Percentiles rank a stretch among this genome's conserved stretches.
phyloP scores from a whole-genome alignment of 345 rosid species.

The Euclidium syriacum region DNA sequence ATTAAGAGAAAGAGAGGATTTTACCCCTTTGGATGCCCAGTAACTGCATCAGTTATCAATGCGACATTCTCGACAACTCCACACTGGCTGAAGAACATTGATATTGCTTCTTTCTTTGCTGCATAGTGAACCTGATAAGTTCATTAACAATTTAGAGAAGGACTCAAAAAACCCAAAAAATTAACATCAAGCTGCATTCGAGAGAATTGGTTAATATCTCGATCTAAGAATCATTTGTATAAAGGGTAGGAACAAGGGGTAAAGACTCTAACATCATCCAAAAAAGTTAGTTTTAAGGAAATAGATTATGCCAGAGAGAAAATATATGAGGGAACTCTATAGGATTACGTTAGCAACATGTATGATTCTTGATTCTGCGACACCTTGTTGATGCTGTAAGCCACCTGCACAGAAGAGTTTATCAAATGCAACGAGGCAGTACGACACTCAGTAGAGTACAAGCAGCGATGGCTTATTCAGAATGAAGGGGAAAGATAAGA shows the following conservation, averaged over 20 bases:
- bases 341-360: slow-evolving; percentile 32
- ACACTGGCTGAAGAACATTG: slow-evolving; percentile 31
- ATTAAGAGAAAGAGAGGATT: not conserved
- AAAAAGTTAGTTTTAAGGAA: not conserved
- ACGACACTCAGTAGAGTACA: not conserved
- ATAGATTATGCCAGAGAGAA: not conserved
- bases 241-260: not conserved
- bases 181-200: not conserved
- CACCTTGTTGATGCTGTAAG: slow-evolving; percentile 20
- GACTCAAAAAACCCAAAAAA: not conserved
- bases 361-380: slow-evolving; percentile 26
- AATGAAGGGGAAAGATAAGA: not conserved
- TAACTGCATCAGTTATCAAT: slow-evolving; percentile 28
- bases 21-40: slow-evolving; percentile 30
- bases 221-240: not conserved
- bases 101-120: slow-evolving; percentile 34
- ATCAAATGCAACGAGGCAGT: not conserved
- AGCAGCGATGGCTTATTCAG: not conserved
- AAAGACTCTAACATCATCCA: not conserved
- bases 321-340: not conserved
- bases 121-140: slow-evolving; percentile 38
- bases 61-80: slow-evolving; percentile 27
- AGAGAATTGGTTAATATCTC: not conserved
- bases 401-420: slow-evolving; percentile 24
- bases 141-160: not conserved